Evolutionary conservation across 306 rosid genomes (phyloP).

Genomic region (Cicer cuneatum): DNA sequence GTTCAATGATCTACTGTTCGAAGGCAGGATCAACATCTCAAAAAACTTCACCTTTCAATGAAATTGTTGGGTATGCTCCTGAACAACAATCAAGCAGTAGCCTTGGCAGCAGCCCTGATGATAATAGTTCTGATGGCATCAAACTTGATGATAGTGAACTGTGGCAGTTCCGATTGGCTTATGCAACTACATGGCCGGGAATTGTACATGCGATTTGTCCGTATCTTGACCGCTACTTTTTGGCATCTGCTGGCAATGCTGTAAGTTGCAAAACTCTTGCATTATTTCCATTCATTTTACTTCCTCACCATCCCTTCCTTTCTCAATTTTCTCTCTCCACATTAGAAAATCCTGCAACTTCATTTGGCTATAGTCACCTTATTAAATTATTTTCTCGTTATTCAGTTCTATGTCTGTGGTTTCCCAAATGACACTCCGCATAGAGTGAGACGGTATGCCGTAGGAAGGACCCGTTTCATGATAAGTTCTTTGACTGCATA

Average conservation of each 20-base stretch:
- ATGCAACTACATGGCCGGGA: constrained; percentile 68
- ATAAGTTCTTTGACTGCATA: constrained; percentile 82
- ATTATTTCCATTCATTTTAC: constrained; percentile 27
- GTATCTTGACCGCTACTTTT: constrained; percentile 88
- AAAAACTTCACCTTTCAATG: constrained; percentile 75
- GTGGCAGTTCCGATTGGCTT: constrained; percentile 85
- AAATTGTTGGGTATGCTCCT: constrained; percentile 73
- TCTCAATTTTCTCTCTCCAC: constrained; percentile 29
- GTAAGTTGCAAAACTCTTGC: constrained; percentile 60
- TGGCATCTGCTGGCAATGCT: constrained; percentile 88
- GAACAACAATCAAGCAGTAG: constrained; percentile 88
- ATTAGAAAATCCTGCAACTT: constrained; percentile 29
- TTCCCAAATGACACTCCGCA: constrained; percentile 80
- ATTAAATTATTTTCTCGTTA: constrained; percentile 46
- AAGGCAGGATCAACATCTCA: constrained; percentile 82
- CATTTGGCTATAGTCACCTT: constrained; percentile 38
- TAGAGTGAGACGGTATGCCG: constrained; percentile 69
- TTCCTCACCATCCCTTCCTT: constrained; percentile 1
- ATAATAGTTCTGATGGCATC: constrained; percentile 82
- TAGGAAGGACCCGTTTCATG: constrained; percentile 71
- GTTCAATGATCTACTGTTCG: constrained; percentile 82
- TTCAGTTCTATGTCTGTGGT: constrained; percentile 89
- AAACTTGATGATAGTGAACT: constrained; percentile 87
- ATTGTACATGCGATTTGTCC: constrained; percentile 85
- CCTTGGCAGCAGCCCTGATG: constrained; percentile 87